Percentiles rank a stretch among this genome's conserved stretches.
phyloP scores from a whole-genome alignment of 768 basidiomycete genomes.

The Stropharia rugosoannulata region DNA sequence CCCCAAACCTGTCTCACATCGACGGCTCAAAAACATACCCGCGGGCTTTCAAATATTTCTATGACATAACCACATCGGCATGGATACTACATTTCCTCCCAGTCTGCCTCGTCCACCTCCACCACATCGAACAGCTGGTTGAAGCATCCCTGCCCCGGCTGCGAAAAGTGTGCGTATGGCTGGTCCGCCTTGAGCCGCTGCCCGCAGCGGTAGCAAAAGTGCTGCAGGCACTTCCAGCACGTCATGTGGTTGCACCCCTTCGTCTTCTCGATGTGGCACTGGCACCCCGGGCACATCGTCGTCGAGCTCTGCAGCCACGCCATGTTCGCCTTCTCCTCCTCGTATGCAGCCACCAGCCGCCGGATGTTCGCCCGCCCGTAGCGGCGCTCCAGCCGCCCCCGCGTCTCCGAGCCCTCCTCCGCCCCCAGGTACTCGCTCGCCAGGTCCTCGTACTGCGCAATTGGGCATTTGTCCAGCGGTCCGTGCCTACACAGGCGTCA shows the following conservation, averaged over 20 bases:
- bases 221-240: slow-evolving; percentile 68
- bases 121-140: slow-evolving; percentile 64
- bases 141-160: slow-evolving; percentile 51
- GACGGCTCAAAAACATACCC: slow-evolving; percentile 33
- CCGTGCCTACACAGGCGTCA: slow-evolving; percentile 66
- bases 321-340: slow-evolving; percentile 75
- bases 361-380: slow-evolving; percentile 64
- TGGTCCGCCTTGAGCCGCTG: slow-evolving; percentile 41
- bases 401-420: slow-evolving; percentile 48
- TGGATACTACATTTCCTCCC: slow-evolving; percentile 30
- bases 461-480: slow-evolving; percentile 66
- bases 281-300: slow-evolving; percentile 72
- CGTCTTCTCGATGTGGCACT: slow-evolving; percentile 70
- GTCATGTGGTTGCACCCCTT: slow-evolving; percentile 91
- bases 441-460: slow-evolving; percentile 64
- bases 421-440: slow-evolving; percentile 66
- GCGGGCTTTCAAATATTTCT: slow-evolving; percentile 37
- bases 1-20: slow-evolving; percentile 31
- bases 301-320: slow-evolving; percentile 73
- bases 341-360: slow-evolving; percentile 57
- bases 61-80: slow-evolving; percentile 25
- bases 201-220: slow-evolving; percentile 86
- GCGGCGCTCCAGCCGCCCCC: slow-evolving; percentile 53
- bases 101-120: slow-evolving; percentile 39
- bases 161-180: slow-evolving; percentile 73